Evolutionary conservation across 768 basidiomycete species (phyloP).

Genomic region (Panus rudis): DNA sequence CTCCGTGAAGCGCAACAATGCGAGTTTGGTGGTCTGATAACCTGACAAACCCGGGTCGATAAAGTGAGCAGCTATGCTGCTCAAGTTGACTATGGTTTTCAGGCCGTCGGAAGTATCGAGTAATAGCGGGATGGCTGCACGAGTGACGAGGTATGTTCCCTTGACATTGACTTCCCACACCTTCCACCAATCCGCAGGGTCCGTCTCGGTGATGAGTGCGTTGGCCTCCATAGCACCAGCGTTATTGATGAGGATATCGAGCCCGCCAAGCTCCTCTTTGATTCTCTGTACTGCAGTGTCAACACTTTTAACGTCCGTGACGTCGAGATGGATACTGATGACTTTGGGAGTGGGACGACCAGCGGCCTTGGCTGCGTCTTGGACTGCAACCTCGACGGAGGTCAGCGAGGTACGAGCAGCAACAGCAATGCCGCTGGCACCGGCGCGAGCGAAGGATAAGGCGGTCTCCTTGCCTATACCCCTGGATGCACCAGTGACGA

Average conservation of each 20-base stretch:
- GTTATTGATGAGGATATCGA: constrained; percentile 3
- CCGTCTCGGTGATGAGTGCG: no score
- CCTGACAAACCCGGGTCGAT: neutral
- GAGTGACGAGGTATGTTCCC: constrained; percentile 9
- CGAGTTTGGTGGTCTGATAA: constrained; percentile 6
- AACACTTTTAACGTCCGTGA: neutral
- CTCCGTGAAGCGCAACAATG: constrained; percentile 7
- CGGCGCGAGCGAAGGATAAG: constrained; percentile 20
- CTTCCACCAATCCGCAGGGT: constrained; percentile 7
- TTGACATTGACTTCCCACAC: constrained; percentile 6
- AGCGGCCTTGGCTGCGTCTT: neutral
- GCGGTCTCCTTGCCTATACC: constrained; percentile 24
- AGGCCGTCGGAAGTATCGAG: constrained; percentile 2
- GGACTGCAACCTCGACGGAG: neutral
- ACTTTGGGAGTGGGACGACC: neutral
- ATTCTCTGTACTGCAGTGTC: neutral
- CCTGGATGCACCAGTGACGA: constrained; percentile 21
- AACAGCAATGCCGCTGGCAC: constrained; percentile 19
- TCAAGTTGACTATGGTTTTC: constrained; percentile 7
- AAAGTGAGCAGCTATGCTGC: neutral
- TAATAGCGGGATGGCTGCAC: constrained; percentile 5
- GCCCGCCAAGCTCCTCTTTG: neutral
- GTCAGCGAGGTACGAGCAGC: constrained; percentile 12
- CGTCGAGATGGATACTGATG: neutral
- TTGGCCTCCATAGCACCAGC: neutral